Base-by-base conservation (phyloP, 352 stramenopile species). In the Pythium utonaiense region DNA sequence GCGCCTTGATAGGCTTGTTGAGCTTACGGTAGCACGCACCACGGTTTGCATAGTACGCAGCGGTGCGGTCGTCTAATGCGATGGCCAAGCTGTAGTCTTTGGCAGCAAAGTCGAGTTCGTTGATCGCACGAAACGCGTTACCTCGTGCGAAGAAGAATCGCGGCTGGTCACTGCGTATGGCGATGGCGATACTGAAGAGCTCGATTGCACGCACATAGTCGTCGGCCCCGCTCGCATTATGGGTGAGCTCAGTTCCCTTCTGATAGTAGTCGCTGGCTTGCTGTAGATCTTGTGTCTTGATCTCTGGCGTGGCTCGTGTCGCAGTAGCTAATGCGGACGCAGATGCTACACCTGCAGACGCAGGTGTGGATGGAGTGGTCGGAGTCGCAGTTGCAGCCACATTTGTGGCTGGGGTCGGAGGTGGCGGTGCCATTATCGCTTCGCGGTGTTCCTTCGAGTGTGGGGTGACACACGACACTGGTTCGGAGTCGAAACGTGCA, bases 251-350 rank as follows among this genome's bases (percentile, higher is more conserved):
- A 38, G 82, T 82, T 3, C 77, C 83, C 40, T 91, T 90, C 53
- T 89, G 81, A 62, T 89, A 93, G 19, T 87, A 65, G 44, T 93
- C 83, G 24, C 88, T 77, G 1, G 83, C 83, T 54, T 89, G 78
- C 44, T 91, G 83, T 3, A 89, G 53, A 28, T 89, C 80, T 49
- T 87, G 78, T 2, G 74, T 75, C 55, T 90, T 88, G 63, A 64
- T 55, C 52, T 88, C 78, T 36, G 66, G 62, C 21, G 69, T 67
- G 38, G 57, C 49, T 17, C 63, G 62, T 22, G 69, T 70, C 28
- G 64, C 64, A 3, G 57, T 57, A 1, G 52, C 16, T 17, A 64
- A 40, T 1, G n/a, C 31, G 3, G 27, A 31, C 2, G 42, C 40
- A 10, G 40, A 9, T 2, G 33, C 21, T 44, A 31, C 27, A 10